Base-by-base conservation (phyloP, 225 moss, liverwort and hornwort species). In the Pseudoscleropodium purum region DNA sequence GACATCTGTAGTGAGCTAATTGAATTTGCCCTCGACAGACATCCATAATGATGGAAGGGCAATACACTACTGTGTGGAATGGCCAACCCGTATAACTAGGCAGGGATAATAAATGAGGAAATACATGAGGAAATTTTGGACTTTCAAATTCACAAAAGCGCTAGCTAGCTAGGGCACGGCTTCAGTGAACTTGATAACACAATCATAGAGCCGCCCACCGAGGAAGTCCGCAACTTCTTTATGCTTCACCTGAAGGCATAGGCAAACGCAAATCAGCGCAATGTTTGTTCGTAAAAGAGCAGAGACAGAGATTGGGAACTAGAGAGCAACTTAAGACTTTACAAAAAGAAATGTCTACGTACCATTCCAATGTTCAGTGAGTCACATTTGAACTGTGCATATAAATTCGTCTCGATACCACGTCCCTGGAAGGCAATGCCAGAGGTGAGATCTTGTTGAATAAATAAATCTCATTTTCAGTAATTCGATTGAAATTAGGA, bases 311-410 rank as follows among this genome's bases (percentile, higher is more conserved):
- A 83, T 65, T 61, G 37, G 43, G 37, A 85, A 57, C 21, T 70
- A 26, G 20, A 59, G 61, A 18, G 20, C 36, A 73, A 33, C 82
- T 62, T 15, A 77, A 33, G 39, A 61, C 8, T 82, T 59, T 1
- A 7, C 9, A n/a, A 74, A 52, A 67, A 41, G 62, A 31, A 61
- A 43, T 9, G 62, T 47, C 37, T 84, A 88, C 92, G 59, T 89
- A 96, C 97, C 98, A 99, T 97, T 90, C 96, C 98, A 59, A 99
- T 89, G 87, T 97, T 99, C 83, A 97, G 89, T 16, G 98, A 97
- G 89, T 99, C 98, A 61, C 96, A 96, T 84, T 96, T 95, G 89
- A 99, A 99, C 88, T 96, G 97, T 10, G 96, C 95, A 91, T 94
- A 96, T 78, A 99, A 90, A 89, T 99, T 99, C 72, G 98, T 97